These are phyloP conservation scores for Penicillium crystallinum DNA, from an alignment of 495 filamentous ascomycete species.

Conservation along the genomic window DNA sequence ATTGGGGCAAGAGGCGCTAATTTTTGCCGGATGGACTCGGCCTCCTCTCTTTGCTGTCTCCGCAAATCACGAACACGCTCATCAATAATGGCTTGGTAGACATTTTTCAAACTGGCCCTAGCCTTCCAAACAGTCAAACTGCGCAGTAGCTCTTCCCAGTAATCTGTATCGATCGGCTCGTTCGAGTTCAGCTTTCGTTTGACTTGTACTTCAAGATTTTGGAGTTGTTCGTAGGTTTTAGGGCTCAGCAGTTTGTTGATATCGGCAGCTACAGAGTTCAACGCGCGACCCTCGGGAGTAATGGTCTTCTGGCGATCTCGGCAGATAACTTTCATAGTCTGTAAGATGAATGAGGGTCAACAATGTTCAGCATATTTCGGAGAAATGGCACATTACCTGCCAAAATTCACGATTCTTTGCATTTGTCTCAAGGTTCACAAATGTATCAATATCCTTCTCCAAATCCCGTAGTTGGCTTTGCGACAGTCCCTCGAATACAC, in stretches of 20 bases:
- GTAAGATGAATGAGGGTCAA: constrained; percentile 19
- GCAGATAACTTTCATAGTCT: constrained; percentile 81
- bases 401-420: constrained; percentile 79
- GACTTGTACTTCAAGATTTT: constrained; percentile 79
- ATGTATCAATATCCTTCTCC: constrained; percentile 82
- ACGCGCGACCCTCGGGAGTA: constrained; percentile 65
- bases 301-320: constrained; percentile 66
- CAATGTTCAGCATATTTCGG: neutral
- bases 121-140: constrained; percentile 88
- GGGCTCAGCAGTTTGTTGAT: constrained; percentile 80
- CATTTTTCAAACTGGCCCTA: constrained; percentile 74
- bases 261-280: constrained; percentile 78
- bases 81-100: constrained; percentile 73
- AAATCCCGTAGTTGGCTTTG: constrained; percentile 69
- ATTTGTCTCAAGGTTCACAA: constrained; percentile 74
- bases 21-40: constrained; percentile 54
- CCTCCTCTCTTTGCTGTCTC: constrained; percentile 67
- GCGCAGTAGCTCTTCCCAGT: constrained; percentile 89
- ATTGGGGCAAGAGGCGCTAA: constrained; percentile 43
- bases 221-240: constrained; percentile 82
- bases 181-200: constrained; percentile 75
- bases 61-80: constrained; percentile 63
- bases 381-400: constrained; percentile 47
- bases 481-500: constrained; percentile 70
- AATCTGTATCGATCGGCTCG: constrained; percentile 92